These are phyloP conservation scores for Globisporangium carolinianum DNA, from an alignment of 352 stramenopile genomes.

Conservation along the genomic window DNA sequence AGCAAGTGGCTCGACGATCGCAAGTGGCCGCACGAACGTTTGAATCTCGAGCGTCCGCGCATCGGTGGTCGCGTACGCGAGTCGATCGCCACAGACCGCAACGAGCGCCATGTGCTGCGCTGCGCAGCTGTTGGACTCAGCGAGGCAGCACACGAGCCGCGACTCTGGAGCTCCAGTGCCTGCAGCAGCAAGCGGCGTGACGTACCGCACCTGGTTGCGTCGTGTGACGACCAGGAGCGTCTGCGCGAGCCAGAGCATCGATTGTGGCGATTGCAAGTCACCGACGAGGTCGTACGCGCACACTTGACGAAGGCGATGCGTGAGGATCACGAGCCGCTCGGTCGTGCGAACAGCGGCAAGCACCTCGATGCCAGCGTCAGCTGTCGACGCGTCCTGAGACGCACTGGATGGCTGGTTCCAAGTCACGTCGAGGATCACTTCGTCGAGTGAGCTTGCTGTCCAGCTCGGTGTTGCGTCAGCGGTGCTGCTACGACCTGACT, in stretches of 20 bases:
- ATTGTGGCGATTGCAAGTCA: slow-evolving; percentile 37
- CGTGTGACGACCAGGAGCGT: slow-evolving; percentile 53
- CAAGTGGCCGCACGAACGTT: slow-evolving; percentile 32
- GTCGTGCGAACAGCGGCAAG: slow-evolving; percentile 50
- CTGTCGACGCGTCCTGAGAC: slow-evolving; percentile 7
- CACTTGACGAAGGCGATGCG: slow-evolving; percentile 25
- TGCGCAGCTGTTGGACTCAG: background rate
- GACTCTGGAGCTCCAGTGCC: slow-evolving; percentile 4
- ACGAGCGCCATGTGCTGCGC: slow-evolving; percentile 26
- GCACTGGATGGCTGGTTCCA: slow-evolving; percentile 32
- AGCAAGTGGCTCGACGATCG: slow-evolving; percentile 46
- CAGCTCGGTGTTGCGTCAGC: slow-evolving; percentile 12
- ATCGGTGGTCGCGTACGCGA: slow-evolving; percentile 44
- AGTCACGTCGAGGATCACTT: slow-evolving; percentile 40
- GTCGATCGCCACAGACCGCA: slow-evolving; percentile 38
- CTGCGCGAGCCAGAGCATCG: slow-evolving; percentile 63
- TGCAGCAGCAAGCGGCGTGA: slow-evolving; percentile 26
- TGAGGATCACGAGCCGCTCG: slow-evolving; percentile 49
- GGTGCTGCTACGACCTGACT: no score
- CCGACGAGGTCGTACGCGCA: slow-evolving; percentile 24
- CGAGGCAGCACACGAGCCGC: slow-evolving; percentile 28
- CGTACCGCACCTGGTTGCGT: slow-evolving; percentile 39
- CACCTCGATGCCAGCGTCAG: background rate
- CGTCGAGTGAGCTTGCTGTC: slow-evolving; percentile 19
- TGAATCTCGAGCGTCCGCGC: slow-evolving; percentile 27